These are phyloP conservation scores for Chlorella sp. DNA, from an alignment of 139 green algal species.

Conservation along the genomic window DNA sequence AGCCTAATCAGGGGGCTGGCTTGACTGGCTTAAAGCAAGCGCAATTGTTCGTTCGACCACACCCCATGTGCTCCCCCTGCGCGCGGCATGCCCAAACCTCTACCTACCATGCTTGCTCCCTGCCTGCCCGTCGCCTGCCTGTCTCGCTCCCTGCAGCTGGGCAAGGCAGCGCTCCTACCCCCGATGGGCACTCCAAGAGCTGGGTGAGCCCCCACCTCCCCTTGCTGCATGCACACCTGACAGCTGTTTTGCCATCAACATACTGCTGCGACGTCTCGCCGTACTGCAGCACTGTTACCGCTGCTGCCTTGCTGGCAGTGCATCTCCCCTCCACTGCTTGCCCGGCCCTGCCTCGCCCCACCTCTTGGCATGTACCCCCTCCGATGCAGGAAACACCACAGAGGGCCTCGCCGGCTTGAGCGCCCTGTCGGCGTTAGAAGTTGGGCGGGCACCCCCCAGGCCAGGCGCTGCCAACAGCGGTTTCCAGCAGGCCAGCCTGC, in stretches of 20 bases:
- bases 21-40: neutral
- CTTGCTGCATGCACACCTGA: neutral
- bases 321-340: neutral
- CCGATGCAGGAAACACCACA: neutral
- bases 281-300: neutral
- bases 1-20: neutral
- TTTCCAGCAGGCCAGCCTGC: conserved; percentile 1
- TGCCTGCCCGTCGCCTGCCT: neutral
- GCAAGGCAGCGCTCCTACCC: conserved; percentile 58
- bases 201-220: conserved; percentile 11
- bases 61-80: neutral
- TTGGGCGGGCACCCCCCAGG: neutral
- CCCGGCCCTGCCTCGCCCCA: neutral
- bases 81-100: neutral
- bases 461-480: conserved; percentile 8
- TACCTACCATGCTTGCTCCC: neutral
- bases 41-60: neutral
- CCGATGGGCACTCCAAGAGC: conserved; percentile 60
- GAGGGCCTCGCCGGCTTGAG: neutral
- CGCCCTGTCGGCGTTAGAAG: conserved; percentile 4
- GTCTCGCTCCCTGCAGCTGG: conserved; percentile 53
- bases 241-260: neutral
- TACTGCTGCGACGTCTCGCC: neutral
- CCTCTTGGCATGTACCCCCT: neutral
- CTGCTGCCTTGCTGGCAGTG: neutral